Evolutionary conservation across 2,329 filamentous ascomycete genomes (phyloP).

Genomic region (Pleomassaria siparia): DNA sequence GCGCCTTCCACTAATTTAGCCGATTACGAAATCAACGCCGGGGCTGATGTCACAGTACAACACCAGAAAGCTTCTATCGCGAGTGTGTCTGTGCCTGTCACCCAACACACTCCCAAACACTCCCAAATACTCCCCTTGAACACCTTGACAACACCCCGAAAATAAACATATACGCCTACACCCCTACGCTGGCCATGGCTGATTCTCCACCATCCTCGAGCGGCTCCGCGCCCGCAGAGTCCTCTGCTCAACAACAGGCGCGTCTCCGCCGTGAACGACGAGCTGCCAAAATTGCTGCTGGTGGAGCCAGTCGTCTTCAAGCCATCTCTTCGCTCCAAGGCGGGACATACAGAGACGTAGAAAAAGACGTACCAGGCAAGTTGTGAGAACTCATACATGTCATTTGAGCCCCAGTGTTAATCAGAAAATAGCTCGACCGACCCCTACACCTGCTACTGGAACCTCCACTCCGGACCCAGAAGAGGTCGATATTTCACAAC

Average conservation of each 20-base stretch:
- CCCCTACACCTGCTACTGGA: conserved; percentile 20
- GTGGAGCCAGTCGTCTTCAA: conserved; percentile 69
- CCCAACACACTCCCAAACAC: too few relatives aligned
- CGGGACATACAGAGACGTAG: conserved; percentile 45
- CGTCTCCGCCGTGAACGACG: conserved; percentile 76
- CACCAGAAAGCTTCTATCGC: too few relatives aligned
- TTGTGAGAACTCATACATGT: background rate
- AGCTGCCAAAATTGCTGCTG: conserved; percentile 75
- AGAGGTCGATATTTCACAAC: conserved; percentile 77
- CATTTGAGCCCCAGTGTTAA: conserved; percentile 14
- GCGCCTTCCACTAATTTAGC: too few relatives aligned
- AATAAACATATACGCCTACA: conserved; percentile 4
- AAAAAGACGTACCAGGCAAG: conserved; percentile 40
- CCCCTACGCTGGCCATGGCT: conserved; percentile 20
- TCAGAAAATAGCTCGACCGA: conserved; percentile 26
- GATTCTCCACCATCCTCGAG: conserved; percentile 23
- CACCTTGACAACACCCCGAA: background rate
- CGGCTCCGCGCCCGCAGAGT: conserved; percentile 27
- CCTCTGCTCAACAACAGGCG: conserved; percentile 59
- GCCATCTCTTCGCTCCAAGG: conserved; percentile 71
- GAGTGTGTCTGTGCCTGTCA: too few relatives aligned
- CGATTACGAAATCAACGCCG: too few relatives aligned
- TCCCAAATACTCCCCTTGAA: too few relatives aligned
- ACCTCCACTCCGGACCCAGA: conserved; percentile 59
- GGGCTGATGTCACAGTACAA: too few relatives aligned